Evolutionary conservation across 805 yeast genomes (phyloP).

Genomic region (Kodamaea lidongshanica): DNA sequence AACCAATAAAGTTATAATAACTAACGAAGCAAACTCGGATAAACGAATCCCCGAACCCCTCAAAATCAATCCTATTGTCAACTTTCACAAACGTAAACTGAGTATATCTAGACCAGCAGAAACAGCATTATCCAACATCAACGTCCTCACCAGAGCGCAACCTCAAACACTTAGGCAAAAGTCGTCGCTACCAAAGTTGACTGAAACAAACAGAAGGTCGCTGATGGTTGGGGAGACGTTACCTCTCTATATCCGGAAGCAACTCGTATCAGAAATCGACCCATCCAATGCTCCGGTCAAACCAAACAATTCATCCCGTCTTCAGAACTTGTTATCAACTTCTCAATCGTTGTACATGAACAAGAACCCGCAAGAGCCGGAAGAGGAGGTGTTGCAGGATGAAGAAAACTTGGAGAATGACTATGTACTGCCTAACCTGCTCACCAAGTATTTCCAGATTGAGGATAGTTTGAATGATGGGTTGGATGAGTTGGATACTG

Average conservation of each 20-base stretch:
- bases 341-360: slow-evolving; percentile 28
- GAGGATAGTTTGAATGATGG: slow-evolving; percentile 19
- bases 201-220: slow-evolving; percentile 15
- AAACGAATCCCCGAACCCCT: too few species aligned
- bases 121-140: slow-evolving; percentile 25
- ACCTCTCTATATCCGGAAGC: slow-evolving; percentile 31
- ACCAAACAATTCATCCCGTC: slow-evolving; percentile 13
- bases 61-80: too few species aligned
- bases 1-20: too few species aligned
- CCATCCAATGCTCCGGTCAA: too few species aligned
- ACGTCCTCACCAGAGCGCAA: slow-evolving; percentile 27
- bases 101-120: slow-evolving; percentile 26
- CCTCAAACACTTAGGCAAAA: slow-evolving; percentile 5
- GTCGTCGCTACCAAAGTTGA: slow-evolving; percentile 5
- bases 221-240: slow-evolving; percentile 33
- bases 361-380: slow-evolving; percentile 1
- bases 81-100: slow-evolving; percentile 12
- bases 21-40: too few species aligned
- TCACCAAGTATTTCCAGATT: slow-evolving; percentile 21
- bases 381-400: slow-evolving; percentile 12
- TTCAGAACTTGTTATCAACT: slow-evolving; percentile 29
- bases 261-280: slow-evolving; percentile 12
- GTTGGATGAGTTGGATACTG: slow-evolving; percentile 14
- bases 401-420: slow-evolving; percentile 26
- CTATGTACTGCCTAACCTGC: slow-evolving; percentile 37